Percentiles rank a stretch among this genome's conserved stretches.
Conservation (phyloP, 225 moss, liverwort and hornwort genomes). For the Pleurozium schreberi region DNA sequence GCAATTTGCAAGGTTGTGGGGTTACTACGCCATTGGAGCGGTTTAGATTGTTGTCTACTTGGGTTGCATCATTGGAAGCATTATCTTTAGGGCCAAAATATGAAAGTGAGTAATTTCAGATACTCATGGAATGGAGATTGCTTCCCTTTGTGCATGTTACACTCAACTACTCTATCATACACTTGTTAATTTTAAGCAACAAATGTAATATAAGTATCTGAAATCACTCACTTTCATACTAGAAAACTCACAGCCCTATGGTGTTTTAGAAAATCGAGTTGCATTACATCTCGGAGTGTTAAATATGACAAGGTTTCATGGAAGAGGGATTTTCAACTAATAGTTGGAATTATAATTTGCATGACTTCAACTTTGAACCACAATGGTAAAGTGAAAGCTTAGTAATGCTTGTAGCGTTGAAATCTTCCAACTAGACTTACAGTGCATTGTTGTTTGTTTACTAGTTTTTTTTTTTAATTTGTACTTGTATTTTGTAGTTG, state of each 20-base stretch:
- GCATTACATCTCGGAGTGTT: background rate
- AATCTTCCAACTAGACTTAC: background rate
- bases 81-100: conserved; percentile 43
- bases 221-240: background rate
- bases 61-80: conserved; percentile 34
- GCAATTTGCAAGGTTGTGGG: conserved; percentile 34
- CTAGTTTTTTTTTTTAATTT: background rate
- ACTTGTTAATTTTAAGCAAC: background rate
- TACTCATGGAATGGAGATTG: background rate
- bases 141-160: background rate
- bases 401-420: background rate
- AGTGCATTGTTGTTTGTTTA: background rate
- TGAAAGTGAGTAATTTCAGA: conserved; percentile 26
- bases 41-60: conserved; percentile 42
- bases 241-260: too few species aligned
- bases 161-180: background rate
- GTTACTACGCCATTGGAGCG: conserved; percentile 32
- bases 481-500: conserved; percentile 13
- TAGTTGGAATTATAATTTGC: background rate
- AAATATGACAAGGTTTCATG: background rate
- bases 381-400: background rate
- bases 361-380: background rate
- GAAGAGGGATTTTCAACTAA: background rate
- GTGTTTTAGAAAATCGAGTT: background rate
- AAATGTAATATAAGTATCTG: background rate